These are phyloP conservation scores for Immersiporthe knoxdaviesiana DNA, from an alignment of 2,329 filamentous ascomycete species.

Conservation along the genomic window DNA sequence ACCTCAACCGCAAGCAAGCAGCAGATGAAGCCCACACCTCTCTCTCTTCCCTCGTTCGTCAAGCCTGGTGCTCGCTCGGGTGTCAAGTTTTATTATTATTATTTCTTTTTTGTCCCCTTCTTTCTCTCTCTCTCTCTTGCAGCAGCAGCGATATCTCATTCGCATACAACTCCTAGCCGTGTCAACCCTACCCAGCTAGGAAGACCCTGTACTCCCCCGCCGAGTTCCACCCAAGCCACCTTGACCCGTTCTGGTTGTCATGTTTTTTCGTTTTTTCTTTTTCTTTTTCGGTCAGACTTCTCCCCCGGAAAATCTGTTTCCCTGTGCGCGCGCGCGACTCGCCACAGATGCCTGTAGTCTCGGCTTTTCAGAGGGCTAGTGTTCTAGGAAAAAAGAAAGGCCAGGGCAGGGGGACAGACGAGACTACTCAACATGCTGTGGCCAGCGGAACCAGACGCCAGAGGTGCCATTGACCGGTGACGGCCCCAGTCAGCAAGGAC, in stretches of 20 bases:
- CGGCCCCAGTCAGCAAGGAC: background rate
- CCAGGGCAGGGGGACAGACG: background rate
- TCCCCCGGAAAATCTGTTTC: background rate
- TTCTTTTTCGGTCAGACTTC: too few species aligned
- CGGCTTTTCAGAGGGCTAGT: background rate
- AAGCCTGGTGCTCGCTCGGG: background rate
- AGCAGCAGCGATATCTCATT: background rate
- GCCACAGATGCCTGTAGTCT: background rate
- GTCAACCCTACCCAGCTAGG: background rate
- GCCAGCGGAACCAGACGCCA: constrained; percentile 4
- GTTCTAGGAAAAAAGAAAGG: background rate
- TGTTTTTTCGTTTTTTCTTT: background rate
- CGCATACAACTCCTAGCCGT: background rate
- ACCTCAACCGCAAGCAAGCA: background rate
- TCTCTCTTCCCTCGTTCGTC: background rate
- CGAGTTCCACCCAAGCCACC: background rate
- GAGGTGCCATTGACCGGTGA: background rate
- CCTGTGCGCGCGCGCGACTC: background rate
- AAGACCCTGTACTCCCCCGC: background rate
- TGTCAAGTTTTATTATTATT: background rate
- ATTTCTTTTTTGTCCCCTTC: background rate
- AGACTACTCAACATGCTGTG: background rate
- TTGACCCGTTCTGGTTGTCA: background rate
- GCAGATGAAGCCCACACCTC: background rate
- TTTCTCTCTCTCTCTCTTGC: too few species aligned